Percentiles rank a stretch among this genome's conserved stretches.
These are phyloP conservation scores for Metschnikowia rubicola DNA, from an alignment of 805 yeast species.

Conservation along the genomic window DNA sequence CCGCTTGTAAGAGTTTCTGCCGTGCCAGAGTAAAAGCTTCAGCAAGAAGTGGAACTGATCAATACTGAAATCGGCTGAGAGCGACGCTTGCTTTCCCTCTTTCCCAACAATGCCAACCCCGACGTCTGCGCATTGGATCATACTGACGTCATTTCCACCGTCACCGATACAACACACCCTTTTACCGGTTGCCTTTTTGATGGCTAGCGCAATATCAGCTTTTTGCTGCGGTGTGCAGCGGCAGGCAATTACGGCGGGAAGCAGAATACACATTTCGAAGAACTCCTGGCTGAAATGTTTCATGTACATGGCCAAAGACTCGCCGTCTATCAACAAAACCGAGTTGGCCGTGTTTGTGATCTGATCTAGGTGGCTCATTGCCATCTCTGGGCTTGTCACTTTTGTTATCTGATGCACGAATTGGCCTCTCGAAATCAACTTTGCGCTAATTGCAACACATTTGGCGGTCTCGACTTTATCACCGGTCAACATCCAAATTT, in stretches of 20 bases:
- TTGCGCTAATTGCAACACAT: constrained; percentile 95
- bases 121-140: constrained; percentile 98
- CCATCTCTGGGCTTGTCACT: constrained; percentile 57
- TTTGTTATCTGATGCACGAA: constrained; percentile 83
- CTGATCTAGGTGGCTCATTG: constrained; percentile 72
- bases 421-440: constrained; percentile 90
- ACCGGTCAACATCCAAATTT: constrained; percentile 99
- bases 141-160: constrained; percentile 98
- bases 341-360: constrained; percentile 56
- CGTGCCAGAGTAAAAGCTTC: constrained; percentile 91
- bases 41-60: constrained; percentile 88
- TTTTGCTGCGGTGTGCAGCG: constrained; percentile 98
- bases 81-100: constrained; percentile 95
- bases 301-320: constrained; percentile 71
- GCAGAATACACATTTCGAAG: constrained; percentile 66
- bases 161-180: constrained; percentile 98
- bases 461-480: constrained; percentile 98
- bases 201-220: constrained; percentile 86
- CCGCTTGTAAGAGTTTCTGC: constrained; percentile 93
- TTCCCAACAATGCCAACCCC: constrained; percentile 99
- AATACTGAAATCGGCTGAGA: constrained; percentile 95
- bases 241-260: constrained; percentile 97
- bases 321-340: constrained; percentile 90
- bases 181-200: constrained; percentile 75
- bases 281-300: constrained; percentile 65